Base-by-base conservation (phyloP, 495 filamentous ascomycete species). In the Ramalina intermedia region DNA sequence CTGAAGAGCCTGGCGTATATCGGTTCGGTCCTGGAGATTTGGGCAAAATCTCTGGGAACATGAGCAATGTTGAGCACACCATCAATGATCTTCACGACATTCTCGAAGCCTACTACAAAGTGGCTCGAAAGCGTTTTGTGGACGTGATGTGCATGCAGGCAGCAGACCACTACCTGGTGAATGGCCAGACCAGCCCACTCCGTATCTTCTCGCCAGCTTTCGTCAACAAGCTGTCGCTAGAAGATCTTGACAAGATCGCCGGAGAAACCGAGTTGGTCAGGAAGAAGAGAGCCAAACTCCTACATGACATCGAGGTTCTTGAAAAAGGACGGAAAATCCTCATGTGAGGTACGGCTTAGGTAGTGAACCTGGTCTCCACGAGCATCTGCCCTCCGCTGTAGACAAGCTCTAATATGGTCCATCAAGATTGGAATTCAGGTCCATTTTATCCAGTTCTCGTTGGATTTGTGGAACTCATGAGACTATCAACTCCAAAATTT, bases 71-170 rank as follows among this genome's bases (percentile, higher is more conserved):
- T 0, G 60, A 72, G 0, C 62, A 73, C n/a, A 63, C 63, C 3
- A 53, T 68, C 7, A 61, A 70, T 41, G 68, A 76, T 1, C 67
- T 83, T 6, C 75, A 81, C 41, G 74, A 82, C 49, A 70, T 73
- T 14, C 59, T 82, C 1, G 47, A 70, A 41, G 62, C 70, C 2
- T 84, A 84, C 56, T 82, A 84, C 63, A 72, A 73, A 39, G 74
- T 82, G 0, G 68, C 75, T 0, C 61, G 54, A 17, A 74, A 73
- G 47, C 63, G 72, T 1, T 80, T 82, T 43, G 65, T 78, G 8
- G 79, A 82, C 47, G 66, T 61, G 46, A 59, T 81, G 14, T 75
- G 65, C 51, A 63, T 67, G 54, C 68, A 73, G 50, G 66, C 59
- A 1, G 52, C 58, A 0, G 61, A 67, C 26, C 54, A 61, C 36